phyloP scores from a whole-genome alignment of 345 rosid genomes.

The Excoecaria cochinchinensis region DNA sequence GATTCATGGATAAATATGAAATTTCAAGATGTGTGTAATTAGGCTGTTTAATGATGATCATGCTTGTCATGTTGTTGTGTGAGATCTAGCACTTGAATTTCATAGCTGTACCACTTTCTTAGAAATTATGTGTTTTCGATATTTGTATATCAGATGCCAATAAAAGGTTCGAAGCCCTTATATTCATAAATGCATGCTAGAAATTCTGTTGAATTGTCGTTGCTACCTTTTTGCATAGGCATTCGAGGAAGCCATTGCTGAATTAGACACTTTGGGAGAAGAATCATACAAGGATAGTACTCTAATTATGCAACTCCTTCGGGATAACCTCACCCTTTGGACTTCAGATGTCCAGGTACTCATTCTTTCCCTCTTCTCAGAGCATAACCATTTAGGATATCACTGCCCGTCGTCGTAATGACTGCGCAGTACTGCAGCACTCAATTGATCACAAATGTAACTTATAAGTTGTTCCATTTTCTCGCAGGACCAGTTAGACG shows the following conservation, averaged over 20 bases:
- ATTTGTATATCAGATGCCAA: no score
- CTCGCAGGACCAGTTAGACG: constrained; percentile 76
- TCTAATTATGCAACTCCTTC: constrained; percentile 88
- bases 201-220: background rate
- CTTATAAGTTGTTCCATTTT: background rate
- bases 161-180: no score
- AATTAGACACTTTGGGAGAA: constrained; percentile 86
- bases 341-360: constrained; percentile 90
- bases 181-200: background rate
- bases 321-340: constrained; percentile 98
- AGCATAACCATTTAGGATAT: no score
- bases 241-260: constrained; percentile 96
- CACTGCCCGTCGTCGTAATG: no score
- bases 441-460: background rate
- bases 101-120: background rate
- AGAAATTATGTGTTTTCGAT: background rate
- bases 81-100: background rate
- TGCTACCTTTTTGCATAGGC: constrained; percentile 43
- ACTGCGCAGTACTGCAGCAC: no score
- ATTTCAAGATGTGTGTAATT: background rate
- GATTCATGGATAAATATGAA: background rate
- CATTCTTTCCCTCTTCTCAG: no score
- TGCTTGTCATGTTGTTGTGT: background rate
- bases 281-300: constrained; percentile 99
- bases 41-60: background rate